These are phyloP conservation scores for Alternaria burnsii DNA, from an alignment of 2,329 filamentous ascomycete genomes.

Conservation along the genomic window DNA sequence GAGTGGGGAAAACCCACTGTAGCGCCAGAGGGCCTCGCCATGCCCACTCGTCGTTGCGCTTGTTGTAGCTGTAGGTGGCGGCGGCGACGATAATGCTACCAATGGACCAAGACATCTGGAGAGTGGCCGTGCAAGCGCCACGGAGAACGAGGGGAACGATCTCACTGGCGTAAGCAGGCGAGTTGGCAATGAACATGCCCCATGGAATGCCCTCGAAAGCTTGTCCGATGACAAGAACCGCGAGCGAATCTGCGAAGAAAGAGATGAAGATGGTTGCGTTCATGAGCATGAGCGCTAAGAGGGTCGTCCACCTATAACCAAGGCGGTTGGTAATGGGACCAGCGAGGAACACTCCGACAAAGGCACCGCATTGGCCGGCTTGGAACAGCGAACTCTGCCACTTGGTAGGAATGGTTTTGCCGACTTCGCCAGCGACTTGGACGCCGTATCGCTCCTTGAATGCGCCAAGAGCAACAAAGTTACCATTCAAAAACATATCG, in stretches of 20 bases:
- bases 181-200: constrained; percentile 71
- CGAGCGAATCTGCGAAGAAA: constrained; percentile 62
- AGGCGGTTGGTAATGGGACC: constrained; percentile 66
- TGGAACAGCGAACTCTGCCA: constrained; percentile 68
- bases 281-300: constrained; percentile 62
- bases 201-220: constrained; percentile 68
- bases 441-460: constrained; percentile 62
- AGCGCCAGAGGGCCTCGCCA: constrained; percentile 37
- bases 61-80: constrained; percentile 63
- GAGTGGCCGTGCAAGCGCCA: constrained; percentile 66
- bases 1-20: constrained; percentile 55
- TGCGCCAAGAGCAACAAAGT: constrained; percentile 62
- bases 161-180: constrained; percentile 68
- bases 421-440: constrained; percentile 25
- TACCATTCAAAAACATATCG: constrained; percentile 67
- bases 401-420: constrained; percentile 57
- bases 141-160: constrained; percentile 67
- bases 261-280: constrained; percentile 68
- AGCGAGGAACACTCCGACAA: constrained; percentile 67
- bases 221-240: constrained; percentile 62
- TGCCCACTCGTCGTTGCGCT: constrained; percentile 32
- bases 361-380: constrained; percentile 65
- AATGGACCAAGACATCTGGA: constrained; percentile 72
- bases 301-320: constrained; percentile 66
- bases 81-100: constrained; percentile 67